phyloP scores from a whole-genome alignment of 1,139 yeast genomes.

The Candida albicans region DNA sequence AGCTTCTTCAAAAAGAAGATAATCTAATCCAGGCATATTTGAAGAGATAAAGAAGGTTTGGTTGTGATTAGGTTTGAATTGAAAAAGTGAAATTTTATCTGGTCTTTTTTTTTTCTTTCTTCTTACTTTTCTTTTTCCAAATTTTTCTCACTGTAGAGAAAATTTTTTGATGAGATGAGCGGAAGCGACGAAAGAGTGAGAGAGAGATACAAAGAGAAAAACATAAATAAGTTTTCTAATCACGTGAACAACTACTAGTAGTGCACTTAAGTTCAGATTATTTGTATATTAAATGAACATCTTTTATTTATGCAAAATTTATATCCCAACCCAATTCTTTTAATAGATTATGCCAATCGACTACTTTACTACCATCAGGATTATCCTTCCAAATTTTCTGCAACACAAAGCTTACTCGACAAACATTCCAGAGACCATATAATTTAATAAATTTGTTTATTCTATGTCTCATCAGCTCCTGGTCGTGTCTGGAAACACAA shows the following conservation, averaged over 20 bases:
- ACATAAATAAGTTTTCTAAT: neutral
- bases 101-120: neutral
- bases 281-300: neutral
- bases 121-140: conserved; percentile 1
- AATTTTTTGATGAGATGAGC: conserved; percentile 10
- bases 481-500: conserved; percentile 51
- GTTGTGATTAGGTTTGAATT: neutral
- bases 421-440: conserved; percentile 68
- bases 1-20: conserved; percentile 95
- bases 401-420: conserved; percentile 58
- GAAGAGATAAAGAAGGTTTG: neutral
- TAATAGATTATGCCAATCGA: conserved; percentile 69
- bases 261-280: neutral
- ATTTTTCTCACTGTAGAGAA: conserved; percentile 10
- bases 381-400: conserved; percentile 51
- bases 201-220: neutral
- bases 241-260: conserved; percentile 3
- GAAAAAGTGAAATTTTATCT: conserved; percentile 7
- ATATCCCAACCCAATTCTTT: conserved; percentile 74
- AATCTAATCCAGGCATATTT: conserved; percentile 71
- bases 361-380: conserved; percentile 36
- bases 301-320: conserved; percentile 56
- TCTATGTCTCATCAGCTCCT: conserved; percentile 51
- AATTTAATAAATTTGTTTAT: conserved; percentile 57
- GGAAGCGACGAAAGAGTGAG: neutral